Base-by-base conservation (phyloP, 306 rosid genomes). In the Cucurbita maxima region DNA sequence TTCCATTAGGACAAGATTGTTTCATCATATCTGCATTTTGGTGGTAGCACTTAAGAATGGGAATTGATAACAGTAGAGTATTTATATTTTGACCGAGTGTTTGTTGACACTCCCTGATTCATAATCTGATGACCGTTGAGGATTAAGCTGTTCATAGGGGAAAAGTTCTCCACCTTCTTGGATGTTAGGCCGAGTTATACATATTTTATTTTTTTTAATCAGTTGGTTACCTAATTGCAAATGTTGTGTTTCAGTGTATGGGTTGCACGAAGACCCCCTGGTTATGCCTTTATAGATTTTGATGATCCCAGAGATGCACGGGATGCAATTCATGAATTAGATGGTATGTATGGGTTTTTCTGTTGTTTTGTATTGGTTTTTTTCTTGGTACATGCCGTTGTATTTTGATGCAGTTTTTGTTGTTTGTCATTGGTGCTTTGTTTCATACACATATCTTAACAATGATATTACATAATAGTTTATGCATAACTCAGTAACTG, bases 241-340 rank as follows among this genome's bases (percentile, higher is more conserved):
- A 14, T 67, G 38, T 36, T 75, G 36, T 55, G 5, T 79, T 55
- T 77, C 84, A 95, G 99, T 82, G 99, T 95, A 19, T 95, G 99
- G 99, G 99, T 95, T 80, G 99, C 99, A 43, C 79, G 97, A 56
- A 86, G 99, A 20, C 99, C 99, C 58, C 97, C 99, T 25, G 99
- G 99, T 71, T 95, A 95, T 82, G 99, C 99, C 58, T 95, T 95
- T 63, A 84, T 95, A 44, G 99, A 95, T 76, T 95, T 95, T 13
- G 99, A 95, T 83, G 99, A 95, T 63, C 76, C 83, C 10, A 82
- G 99, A 79, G 99, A 95, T 72, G 97, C 97, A 3, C 88, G 88
- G 62, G 99, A 95, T 80, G 97, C 96, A 41, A 91, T 95, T 44
- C 95, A 96, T 12, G 99, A 89, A 71, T 43, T 95, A 58, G 99